Evolutionary conservation across 371 early-diverging fungal species (phyloP).

Genomic region (Funneliformis caledonium): DNA sequence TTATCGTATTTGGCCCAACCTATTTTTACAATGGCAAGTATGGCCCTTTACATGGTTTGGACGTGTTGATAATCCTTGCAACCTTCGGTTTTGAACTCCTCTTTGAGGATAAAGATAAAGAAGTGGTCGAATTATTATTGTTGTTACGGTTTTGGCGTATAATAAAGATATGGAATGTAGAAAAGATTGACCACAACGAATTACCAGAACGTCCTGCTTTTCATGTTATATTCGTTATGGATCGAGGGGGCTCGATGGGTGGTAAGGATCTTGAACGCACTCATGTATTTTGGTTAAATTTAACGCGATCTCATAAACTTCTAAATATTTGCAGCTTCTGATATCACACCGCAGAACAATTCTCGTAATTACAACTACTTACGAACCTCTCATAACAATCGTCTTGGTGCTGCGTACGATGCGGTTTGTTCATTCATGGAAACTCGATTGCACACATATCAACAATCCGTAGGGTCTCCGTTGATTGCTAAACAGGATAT

Average conservation of each 20-base stretch:
- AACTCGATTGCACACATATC: not conserved
- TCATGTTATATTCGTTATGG: slow-evolving; percentile 28
- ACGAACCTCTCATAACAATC: slow-evolving; percentile 17
- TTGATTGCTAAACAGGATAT: slow-evolving; percentile 1
- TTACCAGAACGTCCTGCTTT: not conserved
- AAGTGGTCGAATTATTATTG: slow-evolving; percentile 10
- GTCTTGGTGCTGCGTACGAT: slow-evolving; percentile 26
- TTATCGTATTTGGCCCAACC: slow-evolving; percentile 1
- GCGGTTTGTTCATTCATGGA: slow-evolving; percentile 16
- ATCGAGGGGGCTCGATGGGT: slow-evolving; percentile 26
- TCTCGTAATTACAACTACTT: not conserved
- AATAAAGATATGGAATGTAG: not conserved
- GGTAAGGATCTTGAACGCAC: not conserved
- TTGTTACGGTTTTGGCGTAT: slow-evolving; percentile 28
- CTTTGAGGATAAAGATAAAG: slow-evolving; percentile 2
- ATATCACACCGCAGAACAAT: not conserved
- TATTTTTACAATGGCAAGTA: slow-evolving; percentile 1
- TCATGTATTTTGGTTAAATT: too few relatives aligned
- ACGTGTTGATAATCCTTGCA: not conserved
- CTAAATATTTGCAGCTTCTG: too few relatives aligned
- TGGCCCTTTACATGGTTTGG: slow-evolving; percentile 10
- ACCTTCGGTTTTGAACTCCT: not conserved
- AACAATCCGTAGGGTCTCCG: not conserved
- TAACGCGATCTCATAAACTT: too few relatives aligned
- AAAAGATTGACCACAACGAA: not conserved